Evolutionary conservation across 2,329 filamentous ascomycete genomes (phyloP), one percentile per base, ranked within the genome.

Genomic region (Stemphylium vesicarium): DNA sequence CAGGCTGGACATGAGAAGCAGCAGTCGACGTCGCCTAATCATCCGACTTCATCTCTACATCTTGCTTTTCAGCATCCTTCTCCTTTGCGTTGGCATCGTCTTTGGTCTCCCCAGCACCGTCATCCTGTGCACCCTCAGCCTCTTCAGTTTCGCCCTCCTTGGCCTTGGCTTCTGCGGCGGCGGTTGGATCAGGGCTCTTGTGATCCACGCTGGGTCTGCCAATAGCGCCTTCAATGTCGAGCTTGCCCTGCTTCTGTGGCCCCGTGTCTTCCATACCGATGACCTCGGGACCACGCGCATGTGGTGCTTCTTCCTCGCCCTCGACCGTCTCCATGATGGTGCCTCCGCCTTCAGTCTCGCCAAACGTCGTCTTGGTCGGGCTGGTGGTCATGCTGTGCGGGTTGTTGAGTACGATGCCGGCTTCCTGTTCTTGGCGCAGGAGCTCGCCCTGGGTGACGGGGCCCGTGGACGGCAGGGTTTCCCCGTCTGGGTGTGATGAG

Each of bases 261-360:
- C 95, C 95, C 62, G 91, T 89, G 71, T 99, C 95, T 64, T 91
- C 87, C 55, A 92, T 86, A 4, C 93, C 94, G 45, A 98, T 89
- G 64, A 91, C 84, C 26, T 91, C 86, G 0, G 95, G 95, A 0
- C 94, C 94, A 36, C 92, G 84, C 0, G 90, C 92, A 75, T 96
- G 92, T 4, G 92, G 91, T 2, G 78, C 68, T 47, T 86, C 82
- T 55, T 91, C 88, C 50, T 78, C 77, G 7, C 73, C 75, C 56
- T 77, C 76, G 50, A 77, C 63, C 7, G 70, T 73, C 36, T 74
- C 66, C 13, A 70, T 55, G 5, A 71, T 66, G 32, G 67, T 58
- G n/a, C 41, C 81, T 22, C 55, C 64, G 31, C 56, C 63, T 32
- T 66, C 70, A 5, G 59, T 53, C n/a, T 72, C 68, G 40, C 63